A percentile compares a stretch with the other conserved stretches of the same genome.
These are phyloP conservation scores for Angomonas deanei DNA, from an alignment of 208 protist genomes.

Conservation along the genomic window DNA sequence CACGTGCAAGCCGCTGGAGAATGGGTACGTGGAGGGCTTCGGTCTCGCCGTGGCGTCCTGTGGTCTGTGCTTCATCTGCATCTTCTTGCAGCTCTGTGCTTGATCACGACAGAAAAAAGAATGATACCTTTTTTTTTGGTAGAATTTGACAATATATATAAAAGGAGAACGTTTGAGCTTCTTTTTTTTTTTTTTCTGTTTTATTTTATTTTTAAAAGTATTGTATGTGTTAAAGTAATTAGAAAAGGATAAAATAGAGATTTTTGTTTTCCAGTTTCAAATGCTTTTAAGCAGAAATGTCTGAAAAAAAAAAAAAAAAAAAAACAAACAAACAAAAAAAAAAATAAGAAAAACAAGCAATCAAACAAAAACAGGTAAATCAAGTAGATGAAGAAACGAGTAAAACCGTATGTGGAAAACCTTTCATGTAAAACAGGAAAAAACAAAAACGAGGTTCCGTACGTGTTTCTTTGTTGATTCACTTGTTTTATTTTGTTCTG, in stretches of 20 bases:
- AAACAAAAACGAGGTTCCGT: neutral
- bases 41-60: constrained; percentile 5
- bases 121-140: neutral
- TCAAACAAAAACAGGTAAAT: neutral
- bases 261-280: neutral
- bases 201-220: too few relatives aligned
- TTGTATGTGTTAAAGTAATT: too few relatives aligned
- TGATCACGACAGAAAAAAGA: constrained; percentile 9
- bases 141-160: constrained; percentile 2
- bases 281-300: neutral
- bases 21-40: constrained; percentile 11
- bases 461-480: neutral
- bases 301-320: neutral
- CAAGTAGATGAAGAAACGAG: constrained; percentile 1
- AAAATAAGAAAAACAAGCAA: neutral
- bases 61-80: constrained; percentile 6
- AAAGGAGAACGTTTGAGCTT: neutral
- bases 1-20: neutral
- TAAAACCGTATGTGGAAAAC: neutral
- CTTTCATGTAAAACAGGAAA: neutral
- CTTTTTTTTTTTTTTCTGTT: constrained; percentile 9
- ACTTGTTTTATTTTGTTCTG: neutral
- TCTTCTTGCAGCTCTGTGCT: constrained; percentile 10
- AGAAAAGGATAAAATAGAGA: too few relatives aligned
- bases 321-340: neutral